phyloP scores from a whole-genome alignment of 2,329 filamentous ascomycete genomes.

The Akanthomyces uredinophilus region DNA sequence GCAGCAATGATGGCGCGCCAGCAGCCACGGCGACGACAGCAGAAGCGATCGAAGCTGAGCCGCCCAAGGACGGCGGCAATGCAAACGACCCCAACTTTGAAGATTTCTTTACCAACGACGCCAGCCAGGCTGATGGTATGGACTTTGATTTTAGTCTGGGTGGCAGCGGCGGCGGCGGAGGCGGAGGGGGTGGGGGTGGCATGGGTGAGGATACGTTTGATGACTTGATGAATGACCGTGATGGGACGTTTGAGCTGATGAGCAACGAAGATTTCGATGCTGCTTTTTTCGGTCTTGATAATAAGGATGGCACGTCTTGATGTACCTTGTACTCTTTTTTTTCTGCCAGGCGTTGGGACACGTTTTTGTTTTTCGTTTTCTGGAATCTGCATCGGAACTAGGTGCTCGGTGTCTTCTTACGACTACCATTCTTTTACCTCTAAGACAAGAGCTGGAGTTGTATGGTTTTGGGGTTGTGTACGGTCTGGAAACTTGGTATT shows the following conservation, averaged over 20 bases:
- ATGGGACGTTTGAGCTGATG: constrained; percentile 35
- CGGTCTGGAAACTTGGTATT: neutral
- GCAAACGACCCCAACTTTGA: constrained; percentile 29
- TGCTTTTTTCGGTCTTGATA: constrained; percentile 39
- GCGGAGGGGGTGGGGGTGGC: constrained; percentile 22
- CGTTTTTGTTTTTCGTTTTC: neutral
- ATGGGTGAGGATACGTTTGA: constrained; percentile 41
- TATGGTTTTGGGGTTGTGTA: neutral
- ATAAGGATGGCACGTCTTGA: constrained; percentile 17
- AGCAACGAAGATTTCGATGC: constrained; percentile 44
- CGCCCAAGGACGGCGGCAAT: constrained; percentile 25
- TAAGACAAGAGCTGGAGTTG: neutral
- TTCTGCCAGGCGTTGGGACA: neutral
- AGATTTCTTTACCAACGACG: constrained; percentile 43
- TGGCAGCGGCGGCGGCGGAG: constrained; percentile 19
- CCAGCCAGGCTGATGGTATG: constrained; percentile 34
- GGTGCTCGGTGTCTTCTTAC: constrained; percentile 1
- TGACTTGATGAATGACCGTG: constrained; percentile 42
- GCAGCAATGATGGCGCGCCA: constrained; percentile 15
- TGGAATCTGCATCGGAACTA: neutral
- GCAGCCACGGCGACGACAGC: constrained; percentile 4
- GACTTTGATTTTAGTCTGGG: constrained; percentile 34
- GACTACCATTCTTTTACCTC: neutral
- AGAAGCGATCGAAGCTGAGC: constrained; percentile 21
- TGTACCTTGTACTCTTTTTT: neutral